Evolutionary conservation across 2,329 filamentous ascomycete genomes (phyloP).

Genomic region (Pezicula neosporulosa): DNA sequence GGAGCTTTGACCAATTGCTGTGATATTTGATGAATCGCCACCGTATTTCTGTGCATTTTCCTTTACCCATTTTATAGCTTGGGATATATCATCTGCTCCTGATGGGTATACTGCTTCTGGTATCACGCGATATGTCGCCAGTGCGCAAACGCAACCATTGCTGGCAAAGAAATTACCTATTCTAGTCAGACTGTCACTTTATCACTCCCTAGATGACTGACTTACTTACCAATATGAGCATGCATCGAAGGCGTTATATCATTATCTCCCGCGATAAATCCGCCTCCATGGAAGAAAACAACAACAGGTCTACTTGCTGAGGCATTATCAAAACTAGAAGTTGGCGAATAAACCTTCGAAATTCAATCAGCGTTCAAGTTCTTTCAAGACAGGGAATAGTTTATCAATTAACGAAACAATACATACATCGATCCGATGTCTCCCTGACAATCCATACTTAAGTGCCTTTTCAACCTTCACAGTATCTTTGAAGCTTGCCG

Average conservation of each 20-base stretch:
- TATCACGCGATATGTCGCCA: constrained; percentile 18
- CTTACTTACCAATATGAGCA: constrained; percentile 11
- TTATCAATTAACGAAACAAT: background rate
- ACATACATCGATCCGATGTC: constrained; percentile 4
- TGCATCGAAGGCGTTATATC: constrained; percentile 11
- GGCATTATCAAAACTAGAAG: background rate
- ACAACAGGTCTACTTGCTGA: constrained; percentile 8
- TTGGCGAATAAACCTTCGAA: background rate
- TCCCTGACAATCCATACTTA: background rate
- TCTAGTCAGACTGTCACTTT: background rate
- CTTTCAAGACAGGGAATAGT: background rate
- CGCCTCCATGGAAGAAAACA: constrained; percentile 20
- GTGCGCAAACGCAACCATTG: constrained; percentile 22
- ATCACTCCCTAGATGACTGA: background rate
- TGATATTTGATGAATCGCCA: background rate
- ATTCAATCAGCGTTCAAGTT: background rate
- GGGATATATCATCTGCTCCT: constrained; percentile 12
- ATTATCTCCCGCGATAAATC: constrained; percentile 15
- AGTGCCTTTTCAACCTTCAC: background rate
- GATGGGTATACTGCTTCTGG: constrained; percentile 14
- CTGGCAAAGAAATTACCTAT: constrained; percentile 21
- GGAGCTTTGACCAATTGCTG: background rate
- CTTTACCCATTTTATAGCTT: constrained; percentile 14
- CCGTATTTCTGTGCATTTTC: background rate
- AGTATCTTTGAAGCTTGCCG: background rate